Percentiles rank a stretch among this genome's conserved stretches.
phyloP scores from a whole-genome alignment of 1,284 basidiomycete genomes.

The Ustilago crameri region DNA sequence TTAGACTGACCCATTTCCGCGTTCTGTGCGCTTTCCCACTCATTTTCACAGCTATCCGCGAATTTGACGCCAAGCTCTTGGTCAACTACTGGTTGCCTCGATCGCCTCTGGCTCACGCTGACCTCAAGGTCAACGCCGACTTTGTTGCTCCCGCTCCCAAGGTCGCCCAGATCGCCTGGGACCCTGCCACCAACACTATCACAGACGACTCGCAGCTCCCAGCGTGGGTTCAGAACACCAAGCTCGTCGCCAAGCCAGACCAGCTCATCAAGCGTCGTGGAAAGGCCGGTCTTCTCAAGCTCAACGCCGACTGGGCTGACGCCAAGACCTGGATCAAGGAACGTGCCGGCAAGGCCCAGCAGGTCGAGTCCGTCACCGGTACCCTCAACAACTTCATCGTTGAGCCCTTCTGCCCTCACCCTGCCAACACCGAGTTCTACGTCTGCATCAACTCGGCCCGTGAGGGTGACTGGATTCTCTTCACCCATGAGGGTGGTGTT shows the following conservation, averaged over 20 bases:
- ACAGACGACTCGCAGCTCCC: slow-evolving; percentile 81
- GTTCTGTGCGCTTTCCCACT: background rate
- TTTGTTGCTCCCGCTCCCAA: slow-evolving; percentile 64
- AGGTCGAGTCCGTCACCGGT: slow-evolving; percentile 92
- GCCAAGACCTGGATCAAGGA: slow-evolving; percentile 80
- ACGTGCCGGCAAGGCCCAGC: slow-evolving; percentile 91
- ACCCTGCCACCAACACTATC: slow-evolving; percentile 81
- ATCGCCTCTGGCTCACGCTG: slow-evolving; percentile 60
- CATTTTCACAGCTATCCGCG: slow-evolving; percentile 58
- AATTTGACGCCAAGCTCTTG: slow-evolving; percentile 68
- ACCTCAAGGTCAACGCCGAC: slow-evolving; percentile 57
- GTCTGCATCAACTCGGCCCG: slow-evolving; percentile 97
- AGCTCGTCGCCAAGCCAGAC: slow-evolving; percentile 73
- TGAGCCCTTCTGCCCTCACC: slow-evolving; percentile 97
- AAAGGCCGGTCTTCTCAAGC: slow-evolving; percentile 89
- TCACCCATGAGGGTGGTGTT: slow-evolving; percentile 98
- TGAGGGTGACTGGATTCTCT: slow-evolving; percentile 95
- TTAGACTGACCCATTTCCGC: background rate
- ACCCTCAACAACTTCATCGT: slow-evolving; percentile 97
- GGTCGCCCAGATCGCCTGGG: slow-evolving; percentile 77
- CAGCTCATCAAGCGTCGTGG: slow-evolving; percentile 99
- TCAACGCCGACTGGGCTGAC: slow-evolving; percentile 91
- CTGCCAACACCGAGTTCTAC: slow-evolving; percentile 93
- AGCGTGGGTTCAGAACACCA: slow-evolving; percentile 76
- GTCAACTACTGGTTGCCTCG: slow-evolving; percentile 68